These are phyloP conservation scores for Polyporus arcularius DNA, from an alignment of 768 basidiomycete species.

Conservation along the genomic window DNA sequence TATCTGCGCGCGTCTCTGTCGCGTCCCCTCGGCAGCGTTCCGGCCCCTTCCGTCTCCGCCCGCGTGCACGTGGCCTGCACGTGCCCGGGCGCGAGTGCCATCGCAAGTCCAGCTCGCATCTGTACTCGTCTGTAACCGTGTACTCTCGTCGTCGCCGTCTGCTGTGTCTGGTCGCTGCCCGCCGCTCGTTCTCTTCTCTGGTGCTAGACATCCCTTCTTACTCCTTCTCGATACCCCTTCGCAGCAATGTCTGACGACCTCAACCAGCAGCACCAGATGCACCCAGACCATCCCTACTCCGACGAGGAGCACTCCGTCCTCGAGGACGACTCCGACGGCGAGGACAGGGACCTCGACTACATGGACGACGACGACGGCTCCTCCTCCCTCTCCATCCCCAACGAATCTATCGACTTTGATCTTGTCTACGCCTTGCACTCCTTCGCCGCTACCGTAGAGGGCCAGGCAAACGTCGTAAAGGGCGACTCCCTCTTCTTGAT, in stretches of 20 bases:
- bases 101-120: no score
- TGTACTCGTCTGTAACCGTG: no score
- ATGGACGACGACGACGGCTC: slow-evolving; percentile 76
- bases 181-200: no score
- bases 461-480: slow-evolving; percentile 98
- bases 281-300: slow-evolving; percentile 53
- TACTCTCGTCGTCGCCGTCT: no score
- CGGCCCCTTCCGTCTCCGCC: no score
- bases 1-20: no score
- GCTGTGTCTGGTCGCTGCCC: no score
- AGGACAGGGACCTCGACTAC: slow-evolving; percentile 65
- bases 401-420: slow-evolving; percentile 92
- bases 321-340: slow-evolving; percentile 81
- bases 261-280: slow-evolving; percentile 48
- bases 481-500: slow-evolving; percentile 95
- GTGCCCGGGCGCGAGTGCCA: no score
- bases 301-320: slow-evolving; percentile 83
- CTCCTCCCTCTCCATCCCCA: slow-evolving; percentile 83
- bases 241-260: slow-evolving; percentile 42
- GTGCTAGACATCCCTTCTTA: no score
- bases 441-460: slow-evolving; percentile 97
- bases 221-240: no score
- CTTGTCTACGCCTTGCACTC: slow-evolving; percentile 93
- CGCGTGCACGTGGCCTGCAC: no score
- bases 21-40: no score